These are phyloP conservation scores for Talaromyces marneffei DNA, from an alignment of 2,329 filamentous ascomycete genomes.

Conservation along the genomic window DNA sequence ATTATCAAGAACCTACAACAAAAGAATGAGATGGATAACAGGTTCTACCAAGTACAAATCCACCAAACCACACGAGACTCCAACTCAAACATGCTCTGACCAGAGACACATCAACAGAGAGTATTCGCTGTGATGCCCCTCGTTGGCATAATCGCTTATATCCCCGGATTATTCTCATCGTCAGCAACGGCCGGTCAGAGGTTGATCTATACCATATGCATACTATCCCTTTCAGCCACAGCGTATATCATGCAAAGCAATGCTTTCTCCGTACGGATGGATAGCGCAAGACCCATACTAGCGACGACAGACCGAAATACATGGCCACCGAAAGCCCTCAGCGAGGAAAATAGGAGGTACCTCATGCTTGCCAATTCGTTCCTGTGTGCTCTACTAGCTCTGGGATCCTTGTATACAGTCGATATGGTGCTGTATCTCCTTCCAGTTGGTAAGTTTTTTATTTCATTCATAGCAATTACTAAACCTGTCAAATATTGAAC, in stretches of 20 bases:
- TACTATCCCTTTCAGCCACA: constrained; percentile 34
- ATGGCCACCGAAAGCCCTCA: neutral
- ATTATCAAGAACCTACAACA: constrained; percentile 33
- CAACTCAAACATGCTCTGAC: neutral
- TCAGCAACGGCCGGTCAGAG: constrained; percentile 19
- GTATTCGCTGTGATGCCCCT: constrained; percentile 36
- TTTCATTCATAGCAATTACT: neutral
- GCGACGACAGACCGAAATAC: neutral
- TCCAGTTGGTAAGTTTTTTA: constrained; percentile 32
- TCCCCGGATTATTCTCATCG: constrained; percentile 27
- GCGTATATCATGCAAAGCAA: constrained; percentile 34
- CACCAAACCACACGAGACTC: neutral
- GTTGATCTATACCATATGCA: constrained; percentile 27
- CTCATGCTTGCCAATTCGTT: constrained; percentile 8
- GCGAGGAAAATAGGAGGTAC: neutral
- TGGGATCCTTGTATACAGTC: constrained; percentile 23
- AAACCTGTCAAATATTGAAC: neutral
- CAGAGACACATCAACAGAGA: constrained; percentile 19
- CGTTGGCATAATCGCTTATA: constrained; percentile 26
- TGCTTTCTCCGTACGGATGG: constrained; percentile 20
- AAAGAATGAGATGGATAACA: constrained; percentile 36
- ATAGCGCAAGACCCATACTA: neutral
- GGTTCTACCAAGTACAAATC: constrained; percentile 35
- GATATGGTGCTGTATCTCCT: constrained; percentile 28
- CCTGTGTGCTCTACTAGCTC: constrained; percentile 26